Evolutionary conservation across 2,329 filamentous ascomycete genomes (phyloP).

Genomic region (Venturia pyrina): DNA sequence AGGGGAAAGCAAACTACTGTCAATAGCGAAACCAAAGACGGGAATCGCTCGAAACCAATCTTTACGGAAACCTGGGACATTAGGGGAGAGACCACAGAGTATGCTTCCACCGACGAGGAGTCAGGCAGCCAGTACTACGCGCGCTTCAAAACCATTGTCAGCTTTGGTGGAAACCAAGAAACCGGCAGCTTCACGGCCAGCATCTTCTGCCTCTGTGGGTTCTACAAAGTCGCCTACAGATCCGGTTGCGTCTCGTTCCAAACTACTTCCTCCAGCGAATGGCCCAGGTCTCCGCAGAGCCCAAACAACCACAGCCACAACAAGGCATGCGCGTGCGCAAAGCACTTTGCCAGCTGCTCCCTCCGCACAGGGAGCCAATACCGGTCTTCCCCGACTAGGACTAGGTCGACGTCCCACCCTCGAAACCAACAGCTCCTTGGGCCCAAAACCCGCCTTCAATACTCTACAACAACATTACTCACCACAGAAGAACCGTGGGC

Average conservation of each 20-base stretch:
- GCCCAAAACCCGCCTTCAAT: conserved; percentile 7
- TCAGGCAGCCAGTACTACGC: background rate
- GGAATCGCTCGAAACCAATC: conserved; percentile 7
- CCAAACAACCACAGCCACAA: conserved; percentile 3
- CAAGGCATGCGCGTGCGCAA: conserved; percentile 8
- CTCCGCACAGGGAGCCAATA: background rate
- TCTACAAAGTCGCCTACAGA: background rate
- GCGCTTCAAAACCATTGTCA: conserved; percentile 1
- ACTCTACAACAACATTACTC: conserved; percentile 14
- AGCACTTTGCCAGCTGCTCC: background rate
- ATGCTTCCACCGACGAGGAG: background rate
- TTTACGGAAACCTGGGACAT: background rate
- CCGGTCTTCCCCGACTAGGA: background rate
- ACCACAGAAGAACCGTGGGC: conserved; percentile 9
- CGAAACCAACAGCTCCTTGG: background rate
- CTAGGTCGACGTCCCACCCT: conserved; percentile 2
- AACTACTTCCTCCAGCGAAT: background rate
- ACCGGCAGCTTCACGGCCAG: background rate
- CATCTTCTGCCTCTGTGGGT: background rate
- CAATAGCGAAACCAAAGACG: conserved; percentile 1
- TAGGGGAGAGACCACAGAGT: background rate
- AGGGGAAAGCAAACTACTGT: background rate
- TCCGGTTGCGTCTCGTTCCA: background rate
- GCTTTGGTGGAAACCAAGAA: background rate
- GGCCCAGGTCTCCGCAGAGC: background rate